Evolutionary conservation across 192 early-diverging fungal species (phyloP).

Genomic region (Piromyces sp.): DNA sequence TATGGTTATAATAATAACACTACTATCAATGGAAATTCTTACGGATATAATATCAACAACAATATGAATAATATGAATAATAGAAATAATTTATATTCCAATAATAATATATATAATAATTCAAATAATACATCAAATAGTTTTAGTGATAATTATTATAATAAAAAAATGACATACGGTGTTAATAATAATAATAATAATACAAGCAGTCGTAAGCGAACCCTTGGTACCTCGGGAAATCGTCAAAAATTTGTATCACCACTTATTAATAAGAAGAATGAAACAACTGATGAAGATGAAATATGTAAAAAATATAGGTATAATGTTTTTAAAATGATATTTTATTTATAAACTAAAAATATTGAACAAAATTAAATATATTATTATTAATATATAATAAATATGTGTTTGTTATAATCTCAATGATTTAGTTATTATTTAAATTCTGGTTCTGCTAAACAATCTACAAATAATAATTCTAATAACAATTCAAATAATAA

Average conservation of each 20-base stretch:
- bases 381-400: no score
- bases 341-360: background rate
- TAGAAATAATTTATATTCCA: background rate
- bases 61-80: background rate
- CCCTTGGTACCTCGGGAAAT: constrained; percentile 4
- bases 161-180: background rate
- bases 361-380: no score
- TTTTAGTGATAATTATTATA: background rate
- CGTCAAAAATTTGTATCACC: constrained; percentile 27
- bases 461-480: background rate
- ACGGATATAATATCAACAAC: background rate
- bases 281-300: background rate
- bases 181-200: background rate
- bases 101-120: background rate
- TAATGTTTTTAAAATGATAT: background rate
- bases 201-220: background rate
- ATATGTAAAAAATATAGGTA: background rate
- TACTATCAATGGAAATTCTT: background rate
- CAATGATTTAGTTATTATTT: background rate
- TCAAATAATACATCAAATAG: background rate
- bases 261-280: constrained; percentile 5
- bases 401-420: no score
- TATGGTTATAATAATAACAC: background rate
- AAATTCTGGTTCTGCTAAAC: background rate
- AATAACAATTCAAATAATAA: constrained; percentile 1